Percentiles rank a stretch among this genome's conserved stretches.
phyloP scores from a whole-genome alignment of 805 yeast genomes.

The Priceomyces fermenticarens region DNA sequence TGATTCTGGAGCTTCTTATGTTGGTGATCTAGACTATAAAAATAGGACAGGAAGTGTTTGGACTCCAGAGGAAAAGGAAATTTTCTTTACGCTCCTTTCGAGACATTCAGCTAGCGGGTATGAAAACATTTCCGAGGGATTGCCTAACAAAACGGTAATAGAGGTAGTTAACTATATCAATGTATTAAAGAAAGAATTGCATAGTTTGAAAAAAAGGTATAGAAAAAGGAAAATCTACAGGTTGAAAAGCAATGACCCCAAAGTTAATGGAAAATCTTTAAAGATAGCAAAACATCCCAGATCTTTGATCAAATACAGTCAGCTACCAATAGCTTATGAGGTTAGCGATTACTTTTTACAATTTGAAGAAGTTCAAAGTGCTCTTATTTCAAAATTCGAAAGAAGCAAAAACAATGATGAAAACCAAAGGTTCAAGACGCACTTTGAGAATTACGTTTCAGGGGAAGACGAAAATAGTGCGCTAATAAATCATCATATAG shows the following conservation, averaged over 20 bases:
- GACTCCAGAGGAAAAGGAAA: slow-evolving; percentile 48
- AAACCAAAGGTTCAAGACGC: slow-evolving; percentile 8
- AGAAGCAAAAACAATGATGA: slow-evolving; percentile 12
- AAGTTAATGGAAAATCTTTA: background rate
- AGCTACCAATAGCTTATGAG: slow-evolving; percentile 53
- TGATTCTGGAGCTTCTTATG: slow-evolving; percentile 12
- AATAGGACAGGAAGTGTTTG: slow-evolving; percentile 35
- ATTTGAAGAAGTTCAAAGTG: slow-evolving; percentile 43
- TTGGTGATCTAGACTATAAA: slow-evolving; percentile 6
- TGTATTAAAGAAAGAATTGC: slow-evolving; percentile 27
- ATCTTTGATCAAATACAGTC: slow-evolving; percentile 33
- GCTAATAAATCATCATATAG: slow-evolving; percentile 5
- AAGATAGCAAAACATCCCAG: slow-evolving; percentile 4
- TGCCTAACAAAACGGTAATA: slow-evolving; percentile 40
- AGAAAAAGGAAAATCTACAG: slow-evolving; percentile 4
- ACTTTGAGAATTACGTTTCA: slow-evolving; percentile 2
- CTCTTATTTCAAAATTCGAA: slow-evolving; percentile 19
- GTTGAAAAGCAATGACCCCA: slow-evolving; percentile 1
- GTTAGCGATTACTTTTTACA: slow-evolving; percentile 41
- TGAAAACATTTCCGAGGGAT: slow-evolving; percentile 34
- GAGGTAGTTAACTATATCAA: slow-evolving; percentile 49
- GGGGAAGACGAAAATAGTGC: slow-evolving; percentile 14
- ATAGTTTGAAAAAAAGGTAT: slow-evolving; percentile 16
- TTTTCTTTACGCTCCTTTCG: slow-evolving; percentile 48
- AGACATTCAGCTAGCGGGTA: slow-evolving; percentile 48